phyloP scores from a whole-genome alignment of 345 rosid species.

The Salix suchowensis region DNA sequence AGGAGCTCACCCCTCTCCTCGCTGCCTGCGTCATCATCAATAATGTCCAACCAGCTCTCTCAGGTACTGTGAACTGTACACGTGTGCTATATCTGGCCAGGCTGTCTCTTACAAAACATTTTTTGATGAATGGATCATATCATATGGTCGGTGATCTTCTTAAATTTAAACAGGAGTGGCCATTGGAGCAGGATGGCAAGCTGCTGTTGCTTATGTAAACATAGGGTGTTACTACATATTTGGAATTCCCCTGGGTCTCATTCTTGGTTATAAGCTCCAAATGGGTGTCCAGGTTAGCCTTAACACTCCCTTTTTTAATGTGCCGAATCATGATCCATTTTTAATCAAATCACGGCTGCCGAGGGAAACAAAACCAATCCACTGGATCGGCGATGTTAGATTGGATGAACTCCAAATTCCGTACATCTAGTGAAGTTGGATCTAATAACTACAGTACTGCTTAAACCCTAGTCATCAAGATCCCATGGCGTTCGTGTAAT shows the following conservation, averaged over 20 bases:
- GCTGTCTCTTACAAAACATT: not conserved
- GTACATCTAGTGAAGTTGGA: no score
- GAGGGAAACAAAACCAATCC: no score
- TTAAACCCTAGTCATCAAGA: no score
- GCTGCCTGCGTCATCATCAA: slow-evolving; percentile 18
- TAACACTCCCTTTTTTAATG: no score
- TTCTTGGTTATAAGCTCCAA: not conserved
- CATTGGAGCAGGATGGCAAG: slow-evolving; percentile 24
- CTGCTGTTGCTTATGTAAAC: slow-evolving; percentile 14
- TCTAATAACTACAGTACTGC: no score
- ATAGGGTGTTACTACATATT: slow-evolving; percentile 14
- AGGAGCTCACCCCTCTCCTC: slow-evolving; percentile 13
- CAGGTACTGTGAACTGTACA: not conserved
- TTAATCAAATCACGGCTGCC: no score
- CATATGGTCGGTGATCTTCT: not conserved
- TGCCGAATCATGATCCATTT: no score
- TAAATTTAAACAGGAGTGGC: slow-evolving; percentile 4
- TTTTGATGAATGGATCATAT: not conserved
- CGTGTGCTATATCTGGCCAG: not conserved
- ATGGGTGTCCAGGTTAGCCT: slow-evolving; percentile 9
- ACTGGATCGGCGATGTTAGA: no score
- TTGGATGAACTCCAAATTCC: no score
- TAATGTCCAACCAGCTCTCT: slow-evolving; percentile 17
- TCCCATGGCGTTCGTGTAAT: no score
- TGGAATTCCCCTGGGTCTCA: slow-evolving; percentile 18